These are phyloP conservation scores for Thalia dealbata DNA, from an alignment of 176 grass and related monocot genomes.

Conservation along the genomic window DNA sequence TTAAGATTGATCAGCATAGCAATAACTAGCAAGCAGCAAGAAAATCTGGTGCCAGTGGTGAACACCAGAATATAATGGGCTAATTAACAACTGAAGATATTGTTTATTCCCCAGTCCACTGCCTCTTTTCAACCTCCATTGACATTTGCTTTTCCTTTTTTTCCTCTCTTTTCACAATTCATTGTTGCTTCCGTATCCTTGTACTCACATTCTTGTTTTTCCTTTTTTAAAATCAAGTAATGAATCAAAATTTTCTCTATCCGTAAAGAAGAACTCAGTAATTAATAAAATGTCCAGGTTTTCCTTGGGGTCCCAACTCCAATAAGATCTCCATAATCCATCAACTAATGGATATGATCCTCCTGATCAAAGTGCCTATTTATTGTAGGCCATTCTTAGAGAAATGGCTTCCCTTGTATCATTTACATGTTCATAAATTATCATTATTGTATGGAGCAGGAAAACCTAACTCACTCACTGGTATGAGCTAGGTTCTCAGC, in stretches of 20 bases:
- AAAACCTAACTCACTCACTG: constrained; percentile 91
- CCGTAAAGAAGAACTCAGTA: background rate
- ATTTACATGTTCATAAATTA: constrained; percentile 16
- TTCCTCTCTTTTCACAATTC: background rate
- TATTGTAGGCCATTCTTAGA: background rate
- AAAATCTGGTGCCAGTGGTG: no score
- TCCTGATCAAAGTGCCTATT: background rate
- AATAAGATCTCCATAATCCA: background rate
- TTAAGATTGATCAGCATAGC: no score
- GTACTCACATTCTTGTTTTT: background rate
- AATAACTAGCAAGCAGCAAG: no score
- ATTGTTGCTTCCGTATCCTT: background rate
- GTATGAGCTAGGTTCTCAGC: constrained; percentile 96
- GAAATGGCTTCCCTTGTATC: background rate
- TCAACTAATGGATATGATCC: background rate
- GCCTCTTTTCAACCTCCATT: background rate
- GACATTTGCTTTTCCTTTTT: no score
- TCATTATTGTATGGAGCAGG: constrained; percentile 74
- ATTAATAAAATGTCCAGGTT: no score
- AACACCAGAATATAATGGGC: no score
- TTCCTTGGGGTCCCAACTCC: constrained; percentile 4
- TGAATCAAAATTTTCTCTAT: background rate
- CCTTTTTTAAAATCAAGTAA: background rate
- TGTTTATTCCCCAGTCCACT: background rate
- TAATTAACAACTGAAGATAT: no score